These are phyloP conservation scores for Halophytophthora polymorphica DNA, from an alignment of 352 stramenopile species.

Conservation along the genomic window DNA sequence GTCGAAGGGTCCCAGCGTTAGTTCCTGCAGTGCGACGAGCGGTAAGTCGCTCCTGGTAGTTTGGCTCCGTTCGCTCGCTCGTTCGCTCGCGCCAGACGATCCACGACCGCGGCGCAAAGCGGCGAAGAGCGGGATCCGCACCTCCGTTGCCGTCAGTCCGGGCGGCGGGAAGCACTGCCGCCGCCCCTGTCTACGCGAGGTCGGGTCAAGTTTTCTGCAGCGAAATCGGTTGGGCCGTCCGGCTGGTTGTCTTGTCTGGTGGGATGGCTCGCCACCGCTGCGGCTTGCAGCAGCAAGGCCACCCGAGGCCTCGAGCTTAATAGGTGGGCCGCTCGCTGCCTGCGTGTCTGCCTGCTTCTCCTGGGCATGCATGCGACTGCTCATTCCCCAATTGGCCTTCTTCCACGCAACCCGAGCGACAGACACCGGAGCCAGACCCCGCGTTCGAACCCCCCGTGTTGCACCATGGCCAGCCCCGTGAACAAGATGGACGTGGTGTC, in stretches of 20 bases:
- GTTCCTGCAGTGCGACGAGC: conserved; percentile 7
- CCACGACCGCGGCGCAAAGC: conserved; percentile 19
- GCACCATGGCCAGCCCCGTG: conserved; percentile 10
- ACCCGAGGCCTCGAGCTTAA: conserved; percentile 8
- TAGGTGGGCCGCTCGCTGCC: conserved; percentile 3
- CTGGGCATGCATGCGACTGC: too few species aligned
- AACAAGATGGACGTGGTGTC: conserved; percentile 21
- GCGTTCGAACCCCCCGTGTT: neutral
- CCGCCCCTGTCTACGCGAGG: too few species aligned
- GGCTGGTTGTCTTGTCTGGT: conserved; percentile 2
- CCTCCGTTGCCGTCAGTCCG: too few species aligned
- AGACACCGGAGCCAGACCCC: conserved; percentile 1
- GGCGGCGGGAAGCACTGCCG: too few species aligned
- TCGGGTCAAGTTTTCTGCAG: too few species aligned
- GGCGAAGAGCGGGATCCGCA: conserved; percentile 17
- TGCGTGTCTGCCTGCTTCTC: too few species aligned
- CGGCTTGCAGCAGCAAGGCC: conserved; percentile 3
- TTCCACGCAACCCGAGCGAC: neutral
- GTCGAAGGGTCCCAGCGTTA: conserved; percentile 12
- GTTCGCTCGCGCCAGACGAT: conserved; percentile 21
- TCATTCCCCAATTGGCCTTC: conserved; percentile 19
- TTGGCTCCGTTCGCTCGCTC: too few species aligned
- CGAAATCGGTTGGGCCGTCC: neutral
- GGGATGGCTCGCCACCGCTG: conserved; percentile 19
- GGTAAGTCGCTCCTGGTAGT: conserved; percentile 6